Evolutionary conservation across 2,329 filamentous ascomycete genomes (phyloP).

Genomic region (Aspergillus aculeatus): DNA sequence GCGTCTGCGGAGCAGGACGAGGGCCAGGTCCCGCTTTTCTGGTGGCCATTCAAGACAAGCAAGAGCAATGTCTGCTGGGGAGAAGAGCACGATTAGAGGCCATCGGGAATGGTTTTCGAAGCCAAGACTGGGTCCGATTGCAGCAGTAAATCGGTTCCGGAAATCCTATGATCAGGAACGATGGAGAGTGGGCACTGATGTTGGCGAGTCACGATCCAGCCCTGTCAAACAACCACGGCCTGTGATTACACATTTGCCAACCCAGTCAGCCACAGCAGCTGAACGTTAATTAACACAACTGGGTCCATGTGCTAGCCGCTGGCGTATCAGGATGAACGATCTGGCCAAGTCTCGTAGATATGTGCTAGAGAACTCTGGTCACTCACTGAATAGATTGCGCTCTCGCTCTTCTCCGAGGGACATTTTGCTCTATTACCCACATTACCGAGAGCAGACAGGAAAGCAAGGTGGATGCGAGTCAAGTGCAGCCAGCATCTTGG

Average conservation of each 20-base stretch:
- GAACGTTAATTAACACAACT: background rate
- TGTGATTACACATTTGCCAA: background rate
- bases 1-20: background rate
- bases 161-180: conserved; percentile 3
- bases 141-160: background rate
- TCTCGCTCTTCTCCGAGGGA: conserved; percentile 6
- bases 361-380: conserved; percentile 1
- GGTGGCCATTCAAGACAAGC: background rate
- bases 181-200: conserved; percentile 2
- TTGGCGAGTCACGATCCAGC: conserved; percentile 1
- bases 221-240: background rate
- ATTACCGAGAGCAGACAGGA: background rate
- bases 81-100: background rate
- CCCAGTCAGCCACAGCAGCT: background rate
- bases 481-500: background rate
- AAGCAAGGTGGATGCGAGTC: background rate
- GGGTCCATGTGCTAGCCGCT: background rate
- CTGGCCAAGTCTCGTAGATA: background rate
- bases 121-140: conserved; percentile 1
- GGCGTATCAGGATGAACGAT: background rate
- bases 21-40: background rate
- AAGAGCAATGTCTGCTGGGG: background rate
- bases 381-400: background rate
- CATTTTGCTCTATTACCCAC: background rate
- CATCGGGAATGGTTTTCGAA: background rate